Base-by-base conservation (phyloP, 352 stramenopile species). In the Phytophthora pinifolia region DNA sequence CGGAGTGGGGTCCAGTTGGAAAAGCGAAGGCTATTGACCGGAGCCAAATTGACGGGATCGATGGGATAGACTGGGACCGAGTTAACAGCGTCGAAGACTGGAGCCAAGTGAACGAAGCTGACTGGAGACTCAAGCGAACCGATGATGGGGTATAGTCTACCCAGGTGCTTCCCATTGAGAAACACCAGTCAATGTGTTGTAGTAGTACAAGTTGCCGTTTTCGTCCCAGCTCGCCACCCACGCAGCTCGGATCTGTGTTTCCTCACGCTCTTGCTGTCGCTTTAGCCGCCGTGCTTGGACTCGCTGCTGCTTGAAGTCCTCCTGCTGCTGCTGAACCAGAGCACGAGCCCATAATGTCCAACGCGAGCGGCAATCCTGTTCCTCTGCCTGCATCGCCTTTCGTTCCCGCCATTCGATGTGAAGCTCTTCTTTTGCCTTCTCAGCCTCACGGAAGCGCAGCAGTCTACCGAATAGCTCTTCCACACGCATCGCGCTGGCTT, bases 401-500 rank as follows among this genome's bases (percentile, higher is more conserved):
- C 76, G 59, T 12, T 65, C 67, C 7, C 54, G 52, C 32, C 65
- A 67, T 41, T 89, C 76, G 17, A 64, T 45, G 6, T 84, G 63
- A 0, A 50, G 13, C 20, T 79, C 34, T 15, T 61, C 44, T n/a
- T 76, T 70, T 5, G 22, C 37, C 8, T 48, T 55, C 27, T 88
- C 72, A 2, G 46, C 39, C 0, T 80, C 56, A 8, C 70, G 35
- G 39, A 75, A 78, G 4, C 77, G 62, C 15, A 59, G 44, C 25
- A 86, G 79, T 0, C 79, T 70, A 4, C 60, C 67, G 4, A 70
- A n/a, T 10, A 86, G 53, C 12, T 88, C 79, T 46, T 90, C 79
- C 0, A 51, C 54, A 9, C 63, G 61, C 77, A 88, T 86, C 6
- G 9, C 12, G 32, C 57, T 59, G 2, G 34, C 30, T 39, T 87